These are phyloP conservation scores for Gynochthodes officinalis DNA, from an alignment of 257 asterid genomes.

Conservation along the genomic window DNA sequence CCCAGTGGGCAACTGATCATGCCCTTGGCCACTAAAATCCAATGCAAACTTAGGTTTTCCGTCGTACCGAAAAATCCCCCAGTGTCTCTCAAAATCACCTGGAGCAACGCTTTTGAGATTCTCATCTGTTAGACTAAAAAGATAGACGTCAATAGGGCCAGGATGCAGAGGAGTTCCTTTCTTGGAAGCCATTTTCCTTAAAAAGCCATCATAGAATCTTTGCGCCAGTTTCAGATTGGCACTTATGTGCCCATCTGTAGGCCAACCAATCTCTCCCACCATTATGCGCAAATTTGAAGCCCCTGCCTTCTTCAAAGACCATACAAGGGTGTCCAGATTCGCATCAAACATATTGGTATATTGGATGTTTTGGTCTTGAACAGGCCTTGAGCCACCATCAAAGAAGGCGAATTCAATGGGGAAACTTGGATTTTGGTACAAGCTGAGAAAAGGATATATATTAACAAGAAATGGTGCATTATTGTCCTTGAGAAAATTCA, in stretches of 20 bases:
- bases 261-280: slow-evolving; percentile 63
- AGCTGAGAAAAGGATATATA: slow-evolving; percentile 37
- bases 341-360: slow-evolving; percentile 49
- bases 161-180: slow-evolving; percentile 47
- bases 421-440: slow-evolving; percentile 12
- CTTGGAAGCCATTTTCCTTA: slow-evolving; percentile 28
- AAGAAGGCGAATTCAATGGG: slow-evolving; percentile 34
- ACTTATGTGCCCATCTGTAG: slow-evolving; percentile 43
- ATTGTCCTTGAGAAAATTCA: slow-evolving; percentile 5
- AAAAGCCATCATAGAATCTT: slow-evolving; percentile 30
- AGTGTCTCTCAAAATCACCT: slow-evolving; percentile 40
- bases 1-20: slow-evolving; percentile 25
- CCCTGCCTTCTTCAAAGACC: slow-evolving; percentile 41
- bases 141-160: slow-evolving; percentile 31
- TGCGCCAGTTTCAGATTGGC: slow-evolving; percentile 31
- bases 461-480: slow-evolving; percentile 35
- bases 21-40: slow-evolving; percentile 43
- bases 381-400: slow-evolving; percentile 24
- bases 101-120: slow-evolving; percentile 4
- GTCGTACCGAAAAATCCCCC: slow-evolving; percentile 50
- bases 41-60: slow-evolving; percentile 57
- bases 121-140: slow-evolving; percentile 44
- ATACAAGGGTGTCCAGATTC: slow-evolving; percentile 32
- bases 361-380: slow-evolving; percentile 20
- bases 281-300: slow-evolving; percentile 21